Percentiles rank a stretch among this genome's conserved stretches.
Evolutionary conservation across 768 basidiomycete species (phyloP).

Genomic region (Gautieria morchelliformis): DNA sequence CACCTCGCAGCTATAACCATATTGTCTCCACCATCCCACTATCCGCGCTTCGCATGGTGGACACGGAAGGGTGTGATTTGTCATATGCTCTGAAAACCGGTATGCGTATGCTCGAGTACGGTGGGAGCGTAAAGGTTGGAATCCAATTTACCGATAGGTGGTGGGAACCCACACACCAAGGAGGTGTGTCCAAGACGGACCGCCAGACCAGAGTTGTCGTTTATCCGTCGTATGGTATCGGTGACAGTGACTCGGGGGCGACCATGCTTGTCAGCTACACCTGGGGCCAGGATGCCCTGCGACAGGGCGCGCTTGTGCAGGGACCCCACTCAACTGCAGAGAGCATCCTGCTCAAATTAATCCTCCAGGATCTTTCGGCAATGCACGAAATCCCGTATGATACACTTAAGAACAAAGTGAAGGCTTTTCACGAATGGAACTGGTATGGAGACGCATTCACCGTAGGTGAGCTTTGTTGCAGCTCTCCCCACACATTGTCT

Average conservation of each 20-base stretch:
- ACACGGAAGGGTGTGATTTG: constrained; percentile 18
- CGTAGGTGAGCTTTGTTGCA: constrained; percentile 25
- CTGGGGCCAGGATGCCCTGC: constrained; percentile 30
- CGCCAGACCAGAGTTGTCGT: constrained; percentile 31
- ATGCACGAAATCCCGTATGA: constrained; percentile 17
- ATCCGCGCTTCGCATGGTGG: constrained; percentile 20
- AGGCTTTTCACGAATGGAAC: constrained; percentile 20
- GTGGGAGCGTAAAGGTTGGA: constrained; percentile 26
- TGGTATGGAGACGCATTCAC: constrained; percentile 25
- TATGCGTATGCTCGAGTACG: constrained; percentile 24
- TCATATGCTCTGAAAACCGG: constrained; percentile 23
- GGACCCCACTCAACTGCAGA: not conserved
- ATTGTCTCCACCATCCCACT: constrained; percentile 27
- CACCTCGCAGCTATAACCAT: constrained; percentile 1
- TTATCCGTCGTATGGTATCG: constrained; percentile 33
- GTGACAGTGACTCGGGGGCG: constrained; percentile 14
- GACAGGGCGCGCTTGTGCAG: constrained; percentile 27
- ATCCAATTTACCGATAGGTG: constrained; percentile 26
- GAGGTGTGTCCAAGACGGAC: constrained; percentile 35
- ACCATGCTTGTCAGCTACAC: constrained; percentile 33
- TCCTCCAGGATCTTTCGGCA: constrained; percentile 21
- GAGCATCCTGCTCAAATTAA: constrained; percentile 16
- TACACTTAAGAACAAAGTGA: constrained; percentile 3
- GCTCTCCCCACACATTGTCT: not conserved
- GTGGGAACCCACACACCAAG: constrained; percentile 29